Conservation (phyloP, 148 eudicot genomes). For the Rheum nobile region DNA sequence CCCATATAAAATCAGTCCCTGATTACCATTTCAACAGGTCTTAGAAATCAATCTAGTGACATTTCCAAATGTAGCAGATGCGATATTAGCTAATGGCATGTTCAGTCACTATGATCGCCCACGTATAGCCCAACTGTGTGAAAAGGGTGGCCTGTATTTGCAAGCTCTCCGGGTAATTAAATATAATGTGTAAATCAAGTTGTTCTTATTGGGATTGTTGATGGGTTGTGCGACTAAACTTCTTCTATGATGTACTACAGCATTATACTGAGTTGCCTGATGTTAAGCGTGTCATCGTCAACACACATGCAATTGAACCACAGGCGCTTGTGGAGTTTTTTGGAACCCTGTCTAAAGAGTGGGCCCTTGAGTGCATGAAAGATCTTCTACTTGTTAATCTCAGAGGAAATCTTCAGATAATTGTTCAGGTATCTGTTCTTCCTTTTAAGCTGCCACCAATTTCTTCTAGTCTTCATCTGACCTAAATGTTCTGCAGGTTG, state of each 20-base stretch:
- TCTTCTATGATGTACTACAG: constrained; percentile 44
- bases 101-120: constrained; percentile 98
- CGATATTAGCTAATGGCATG: constrained; percentile 96
- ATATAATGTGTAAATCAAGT: neutral
- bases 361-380: constrained; percentile 99
- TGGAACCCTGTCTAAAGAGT: constrained; percentile 88
- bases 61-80: constrained; percentile 96
- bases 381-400: constrained; percentile 86
- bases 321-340: constrained; percentile 94
- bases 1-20: neutral
- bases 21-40: constrained; percentile 35
- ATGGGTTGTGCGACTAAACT: neutral
- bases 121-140: constrained; percentile 92
- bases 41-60: constrained; percentile 92
- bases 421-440: constrained; percentile 65
- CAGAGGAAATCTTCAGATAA: constrained; percentile 94
- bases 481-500: constrained; percentile 49
- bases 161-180: constrained; percentile 75
- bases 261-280: constrained; percentile 83
- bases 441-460: neutral
- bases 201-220: neutral
- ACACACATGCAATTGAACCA: constrained; percentile 97
- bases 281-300: constrained; percentile 91
- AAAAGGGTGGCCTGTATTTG: constrained; percentile 83
- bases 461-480: neutral